Base-by-base conservation (phyloP, 2,329 filamentous ascomycete genomes). In the Trichoderma breve region DNA sequence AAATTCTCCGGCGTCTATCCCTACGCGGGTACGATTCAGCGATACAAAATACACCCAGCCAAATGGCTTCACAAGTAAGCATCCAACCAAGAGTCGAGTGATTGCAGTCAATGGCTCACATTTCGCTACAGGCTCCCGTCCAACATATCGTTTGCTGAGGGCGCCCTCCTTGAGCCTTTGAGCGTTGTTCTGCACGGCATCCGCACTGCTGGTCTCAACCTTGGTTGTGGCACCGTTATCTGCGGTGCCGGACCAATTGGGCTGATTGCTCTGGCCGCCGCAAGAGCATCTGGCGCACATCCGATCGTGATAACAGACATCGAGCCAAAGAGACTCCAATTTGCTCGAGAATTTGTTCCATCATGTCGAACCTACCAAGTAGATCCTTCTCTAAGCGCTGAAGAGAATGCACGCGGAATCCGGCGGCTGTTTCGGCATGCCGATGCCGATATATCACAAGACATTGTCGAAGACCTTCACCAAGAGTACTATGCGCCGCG, bases 31-130 rank as follows among this genome's bases (percentile, higher is more conserved):
- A 68, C 65, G 4, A 68, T 68, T 18, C 65, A 68, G 53, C 39
- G 65, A 24, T 68, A 68, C 12, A 68, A 68, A 28, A 21, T 43
- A 4, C 65, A 68, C 14, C 53, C 53, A 15, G 65, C 65, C 15
- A 68, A 68, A 60, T 68, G 65, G 65, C 65, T 68, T 68, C 65
- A 68, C 53, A 68, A 60, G 65, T 68, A 43, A 7, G 65, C 11
- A 18, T 8, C 9, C 9, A 2, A 3, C 1, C 8, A 15, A 15
- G 8, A 11, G 15, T n/a, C 24, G 24, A n/a, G 7, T n/a, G 15
- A 8, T 2, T 3, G 1, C 26, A 28, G 11, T 18, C 18, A 30
- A 8, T 15, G 12, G 3, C 34, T 60, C 14, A 68, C 18, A 24
- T 18, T 1, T 12, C 15, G 24, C 15, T 12, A 14, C 18, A 68